Evolutionary conservation across 2,329 filamentous ascomycete species (phyloP).

Genomic region (Dothistroma septosporum): DNA sequence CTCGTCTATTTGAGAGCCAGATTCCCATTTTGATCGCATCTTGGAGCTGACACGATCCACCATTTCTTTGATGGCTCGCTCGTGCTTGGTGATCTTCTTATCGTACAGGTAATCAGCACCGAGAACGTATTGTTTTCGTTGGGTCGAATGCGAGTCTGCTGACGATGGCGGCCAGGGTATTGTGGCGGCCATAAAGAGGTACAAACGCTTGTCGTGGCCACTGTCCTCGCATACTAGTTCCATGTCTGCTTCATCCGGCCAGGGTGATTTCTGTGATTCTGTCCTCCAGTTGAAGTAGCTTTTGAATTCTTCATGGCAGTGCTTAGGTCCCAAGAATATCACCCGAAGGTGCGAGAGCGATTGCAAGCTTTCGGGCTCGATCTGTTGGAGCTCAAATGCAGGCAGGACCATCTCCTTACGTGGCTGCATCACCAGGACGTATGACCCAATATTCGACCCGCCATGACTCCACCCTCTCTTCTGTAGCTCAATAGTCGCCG

Average conservation of each 20-base stretch:
- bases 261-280: background rate
- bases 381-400: constrained; percentile 34
- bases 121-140: constrained; percentile 42
- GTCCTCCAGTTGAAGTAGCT: constrained; percentile 5
- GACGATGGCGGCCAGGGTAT: constrained; percentile 5
- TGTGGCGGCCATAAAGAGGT: constrained; percentile 54
- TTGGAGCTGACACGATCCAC: constrained; percentile 43
- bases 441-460: constrained; percentile 43
- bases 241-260: constrained; percentile 7
- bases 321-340: constrained; percentile 38
- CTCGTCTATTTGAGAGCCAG: constrained; percentile 51
- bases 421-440: constrained; percentile 48
- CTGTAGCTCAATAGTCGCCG: constrained; percentile 41
- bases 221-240: constrained; percentile 23
- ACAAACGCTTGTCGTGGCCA: constrained; percentile 37
- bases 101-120: constrained; percentile 51
- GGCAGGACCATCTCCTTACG: constrained; percentile 32
- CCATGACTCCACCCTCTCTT: constrained; percentile 54
- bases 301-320: constrained; percentile 30
- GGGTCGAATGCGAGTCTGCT: constrained; percentile 13
- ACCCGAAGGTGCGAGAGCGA: constrained; percentile 27
- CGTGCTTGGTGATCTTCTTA: constrained; percentile 28
- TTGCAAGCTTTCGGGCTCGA: background rate
- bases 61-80: constrained; percentile 30
- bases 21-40: constrained; percentile 45